Percentiles rank a stretch among this genome's conserved stretches.
phyloP scores from a whole-genome alignment of 2,329 filamentous ascomycete species.

The Pleurostoma richardsiae region DNA sequence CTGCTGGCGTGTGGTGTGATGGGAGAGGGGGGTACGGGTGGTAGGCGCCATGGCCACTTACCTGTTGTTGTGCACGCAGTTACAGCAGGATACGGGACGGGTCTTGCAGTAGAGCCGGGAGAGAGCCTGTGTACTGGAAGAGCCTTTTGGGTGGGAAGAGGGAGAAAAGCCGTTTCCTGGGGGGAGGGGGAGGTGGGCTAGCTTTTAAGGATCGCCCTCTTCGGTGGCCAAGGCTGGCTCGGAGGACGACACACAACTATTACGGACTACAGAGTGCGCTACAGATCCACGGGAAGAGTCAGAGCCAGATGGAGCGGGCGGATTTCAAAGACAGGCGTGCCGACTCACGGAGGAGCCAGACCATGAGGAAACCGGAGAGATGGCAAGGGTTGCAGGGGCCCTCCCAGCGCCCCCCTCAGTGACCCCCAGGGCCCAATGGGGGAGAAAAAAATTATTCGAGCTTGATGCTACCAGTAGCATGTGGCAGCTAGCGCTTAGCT shows the following conservation, averaged over 20 bases:
- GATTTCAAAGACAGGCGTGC: too few species aligned
- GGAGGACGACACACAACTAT: too few species aligned
- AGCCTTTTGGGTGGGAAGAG: constrained; percentile 17
- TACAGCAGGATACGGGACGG: not conserved
- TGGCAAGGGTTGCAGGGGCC: too few species aligned
- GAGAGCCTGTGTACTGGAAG: constrained; percentile 3
- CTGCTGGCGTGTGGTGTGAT: constrained; percentile 16
- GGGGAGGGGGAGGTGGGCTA: constrained; percentile 21
- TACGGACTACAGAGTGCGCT: too few species aligned
- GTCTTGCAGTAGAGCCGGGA: constrained; percentile 3
- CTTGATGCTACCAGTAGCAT: not conserved
- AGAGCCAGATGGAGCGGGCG: too few species aligned
- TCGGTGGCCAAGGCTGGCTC: too few species aligned
- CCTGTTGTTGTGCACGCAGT: constrained; percentile 3
- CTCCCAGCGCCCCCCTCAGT: too few species aligned
- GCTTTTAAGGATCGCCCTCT: constrained; percentile 25
- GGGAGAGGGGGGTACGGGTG: not conserved
- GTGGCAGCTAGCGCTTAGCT: constrained; percentile 1
- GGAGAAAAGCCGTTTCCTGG: constrained; percentile 11
- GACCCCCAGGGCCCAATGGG: not conserved
- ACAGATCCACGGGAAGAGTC: too few species aligned
- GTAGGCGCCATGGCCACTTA: not conserved
- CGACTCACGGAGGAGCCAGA: too few species aligned
- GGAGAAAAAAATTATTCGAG: constrained; percentile 6
- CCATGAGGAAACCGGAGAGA: too few species aligned